Conservation (phyloP, 495 filamentous ascomycete species). For the Tetracladium marchalianum region DNA sequence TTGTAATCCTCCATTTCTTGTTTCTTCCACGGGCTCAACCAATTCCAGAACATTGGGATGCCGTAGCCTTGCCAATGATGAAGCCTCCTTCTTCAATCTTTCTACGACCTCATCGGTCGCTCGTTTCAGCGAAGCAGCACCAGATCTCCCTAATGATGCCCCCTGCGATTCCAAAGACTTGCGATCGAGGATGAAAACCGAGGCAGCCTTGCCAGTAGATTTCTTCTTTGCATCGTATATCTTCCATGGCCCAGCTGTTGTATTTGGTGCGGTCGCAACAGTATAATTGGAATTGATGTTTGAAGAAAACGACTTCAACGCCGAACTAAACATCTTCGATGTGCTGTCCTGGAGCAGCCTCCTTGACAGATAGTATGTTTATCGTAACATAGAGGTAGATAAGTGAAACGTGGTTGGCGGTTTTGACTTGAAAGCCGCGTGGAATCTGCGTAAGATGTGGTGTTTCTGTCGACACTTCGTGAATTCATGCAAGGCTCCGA, state of each 20-base stretch:
- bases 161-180: slow-evolving; percentile 69
- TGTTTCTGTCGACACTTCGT: no score
- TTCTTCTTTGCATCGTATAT: slow-evolving; percentile 97
- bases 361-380: slow-evolving; percentile 13
- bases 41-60: slow-evolving; percentile 91
- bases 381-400: slow-evolving; percentile 6
- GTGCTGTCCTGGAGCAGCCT: neutral
- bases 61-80: slow-evolving; percentile 71
- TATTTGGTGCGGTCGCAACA: slow-evolving; percentile 55
- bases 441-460: no score
- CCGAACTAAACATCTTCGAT: slow-evolving; percentile 71
- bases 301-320: slow-evolving; percentile 77
- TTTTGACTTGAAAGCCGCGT: no score
- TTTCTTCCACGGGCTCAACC: slow-evolving; percentile 92
- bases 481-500: no score
- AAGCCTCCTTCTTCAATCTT: slow-evolving; percentile 81
- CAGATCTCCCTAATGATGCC: slow-evolving; percentile 36
- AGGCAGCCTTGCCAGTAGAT: slow-evolving; percentile 74
- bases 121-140: slow-evolving; percentile 60
- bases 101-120: slow-evolving; percentile 83
- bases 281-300: slow-evolving; percentile 89
- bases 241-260: slow-evolving; percentile 86
- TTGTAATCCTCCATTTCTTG: slow-evolving; percentile 79
- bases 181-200: slow-evolving; percentile 89
- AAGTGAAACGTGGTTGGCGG: no score